Evolutionary conservation across 176 grass and related monocot species (phyloP).

Genomic region (Dendrocalamus sinicus): DNA sequence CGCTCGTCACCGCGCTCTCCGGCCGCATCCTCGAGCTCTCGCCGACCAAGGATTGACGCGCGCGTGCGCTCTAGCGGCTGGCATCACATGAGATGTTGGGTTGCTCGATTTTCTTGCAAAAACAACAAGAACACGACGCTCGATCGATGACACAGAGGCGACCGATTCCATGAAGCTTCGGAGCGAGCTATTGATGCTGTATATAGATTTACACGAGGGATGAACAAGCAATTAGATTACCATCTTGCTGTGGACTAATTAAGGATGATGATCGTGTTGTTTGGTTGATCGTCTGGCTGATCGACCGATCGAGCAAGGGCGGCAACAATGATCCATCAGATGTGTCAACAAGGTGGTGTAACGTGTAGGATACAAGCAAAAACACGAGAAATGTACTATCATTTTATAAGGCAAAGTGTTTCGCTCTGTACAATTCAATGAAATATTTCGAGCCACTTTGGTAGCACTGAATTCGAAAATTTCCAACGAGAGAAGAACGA

Average conservation of each 20-base stretch:
- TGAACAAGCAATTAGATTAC: neutral
- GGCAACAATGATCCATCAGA: neutral
- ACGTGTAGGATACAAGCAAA: neutral
- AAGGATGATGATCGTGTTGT: neutral
- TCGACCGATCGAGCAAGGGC: neutral
- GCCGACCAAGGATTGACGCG: slow-evolving; percentile 45
- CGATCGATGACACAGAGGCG: neutral
- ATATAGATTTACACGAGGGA: neutral
- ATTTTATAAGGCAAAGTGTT: neutral
- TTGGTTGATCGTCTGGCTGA: neutral
- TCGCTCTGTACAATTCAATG: neutral
- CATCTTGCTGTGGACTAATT: neutral
- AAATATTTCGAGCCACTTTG: neutral
- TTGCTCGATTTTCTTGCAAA: neutral
- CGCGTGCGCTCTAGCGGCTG: neutral
- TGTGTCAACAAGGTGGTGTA: neutral
- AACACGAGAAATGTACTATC: slow-evolving; percentile 14
- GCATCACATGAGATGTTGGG: neutral
- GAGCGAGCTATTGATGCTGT: neutral
- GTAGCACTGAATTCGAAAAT: too few species aligned
- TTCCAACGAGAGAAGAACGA: too few species aligned
- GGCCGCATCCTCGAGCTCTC: slow-evolving; percentile 68
- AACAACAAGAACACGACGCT: neutral
- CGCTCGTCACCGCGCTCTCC: slow-evolving; percentile 71
- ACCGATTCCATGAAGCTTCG: neutral